phyloP scores from a whole-genome alignment of 2,329 filamentous ascomycete genomes.

The Domatiomyces catenatus region DNA sequence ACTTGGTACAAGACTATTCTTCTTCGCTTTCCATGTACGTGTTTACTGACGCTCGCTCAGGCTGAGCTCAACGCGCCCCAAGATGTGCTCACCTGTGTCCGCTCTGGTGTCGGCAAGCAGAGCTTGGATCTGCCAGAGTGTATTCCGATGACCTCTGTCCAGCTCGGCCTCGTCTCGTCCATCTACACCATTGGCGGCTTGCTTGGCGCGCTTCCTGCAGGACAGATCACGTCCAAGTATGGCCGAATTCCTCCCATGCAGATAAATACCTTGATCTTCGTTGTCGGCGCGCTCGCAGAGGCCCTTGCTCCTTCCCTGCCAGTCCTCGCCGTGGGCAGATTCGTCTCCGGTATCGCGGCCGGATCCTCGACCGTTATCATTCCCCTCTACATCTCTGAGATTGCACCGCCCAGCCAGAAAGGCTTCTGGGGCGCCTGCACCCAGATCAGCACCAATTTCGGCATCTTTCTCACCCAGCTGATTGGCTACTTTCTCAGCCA shows the following conservation, averaged over 20 bases:
- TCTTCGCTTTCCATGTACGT: not conserved
- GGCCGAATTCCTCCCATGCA: constrained; percentile 67
- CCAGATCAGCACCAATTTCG: constrained; percentile 84
- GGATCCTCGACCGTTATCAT: constrained; percentile 85
- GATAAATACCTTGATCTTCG: constrained; percentile 59
- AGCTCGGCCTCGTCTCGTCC: constrained; percentile 76
- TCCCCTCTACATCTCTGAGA: constrained; percentile 85
- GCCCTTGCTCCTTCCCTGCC: constrained; percentile 53
- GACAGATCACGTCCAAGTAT: constrained; percentile 59
- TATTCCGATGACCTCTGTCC: constrained; percentile 68
- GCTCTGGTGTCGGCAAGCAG: not conserved
- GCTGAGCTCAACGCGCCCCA: constrained; percentile 91
- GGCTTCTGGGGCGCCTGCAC: constrained; percentile 76
- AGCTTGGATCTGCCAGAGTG: constrained; percentile 51
- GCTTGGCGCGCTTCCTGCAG: constrained; percentile 62
- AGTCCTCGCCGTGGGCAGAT: constrained; percentile 55
- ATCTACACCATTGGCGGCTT: constrained; percentile 85
- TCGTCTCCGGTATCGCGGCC: constrained; percentile 69
- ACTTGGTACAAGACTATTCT: constrained; percentile 66
- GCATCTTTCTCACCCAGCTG: constrained; percentile 69
- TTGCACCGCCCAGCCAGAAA: constrained; percentile 57
- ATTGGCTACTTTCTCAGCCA: constrained; percentile 78
- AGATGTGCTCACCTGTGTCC: constrained; percentile 68
- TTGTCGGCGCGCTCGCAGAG: constrained; percentile 60
- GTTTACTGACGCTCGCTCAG: constrained; percentile 29